Base-by-base conservation (phyloP, 331 rosid species). In the Stylosanthes scabra region DNA sequence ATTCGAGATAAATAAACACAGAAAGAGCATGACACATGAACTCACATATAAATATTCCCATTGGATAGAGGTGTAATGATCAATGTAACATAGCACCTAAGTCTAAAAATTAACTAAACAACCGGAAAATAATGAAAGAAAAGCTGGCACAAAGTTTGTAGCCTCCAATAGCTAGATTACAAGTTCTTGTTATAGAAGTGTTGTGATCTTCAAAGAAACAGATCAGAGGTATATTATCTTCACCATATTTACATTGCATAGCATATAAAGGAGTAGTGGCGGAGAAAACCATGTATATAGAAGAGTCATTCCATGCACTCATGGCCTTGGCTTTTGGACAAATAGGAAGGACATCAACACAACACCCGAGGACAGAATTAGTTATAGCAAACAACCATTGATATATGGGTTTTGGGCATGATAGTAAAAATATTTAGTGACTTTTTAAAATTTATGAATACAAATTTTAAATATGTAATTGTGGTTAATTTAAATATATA, bases 341-440 rank as follows among this genome's bases (percentile, higher is more conserved):
- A 87, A 86, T 2, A 89, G 87, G 84, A 86, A 81, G 85, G 85
- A 82, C 58, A 83, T 74, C 91, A 81, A 55, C 67, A 79, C 1
- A 31, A 15, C 37, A 31, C 3, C 37, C 37, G 37, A 74, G 49
- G 74, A 81, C 11, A 39, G 49, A 11, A 55, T 31, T 31, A 9
- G 6, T 55, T 27, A 59, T 47, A 66, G 9, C 61, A 66, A 13
- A 60, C 16, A 70, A 51, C 25, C 64, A 39, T 41, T 50, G 41
- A 14, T 41, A 64, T n/a, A n/a, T n/a, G n/a, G n/a, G n/a, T n/a
- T n/a, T n/a, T n/a, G n/a, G n/a, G n/a, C n/a, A n/a, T n/a, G n/a
- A n/a, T n/a, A n/a, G n/a, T n/a, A n/a, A n/a, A n/a, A n/a, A n/a
- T n/a, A n/a, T n/a, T n/a, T n/a, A n/a, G n/a, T n/a, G n/a, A n/a